Evolutionary conservation across 345 rosid genomes (phyloP).

Genomic region (Erysimum cheiranthoides): DNA sequence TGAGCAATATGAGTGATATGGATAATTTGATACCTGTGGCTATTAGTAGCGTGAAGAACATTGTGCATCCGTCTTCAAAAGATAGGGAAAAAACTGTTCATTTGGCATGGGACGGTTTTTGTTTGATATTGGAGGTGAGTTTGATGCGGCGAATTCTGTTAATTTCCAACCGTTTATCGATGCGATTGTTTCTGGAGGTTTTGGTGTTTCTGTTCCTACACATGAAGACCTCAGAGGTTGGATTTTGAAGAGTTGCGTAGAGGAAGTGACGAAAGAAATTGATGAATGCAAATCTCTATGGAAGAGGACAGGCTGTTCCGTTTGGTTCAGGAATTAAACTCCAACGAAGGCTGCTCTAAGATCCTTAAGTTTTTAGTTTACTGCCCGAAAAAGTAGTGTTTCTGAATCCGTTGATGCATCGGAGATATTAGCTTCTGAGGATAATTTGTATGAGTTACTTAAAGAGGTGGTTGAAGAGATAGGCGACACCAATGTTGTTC

Average conservation of each 20-base stretch:
- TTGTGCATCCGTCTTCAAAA: conserved; percentile 43
- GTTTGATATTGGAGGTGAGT: conserved; percentile 77
- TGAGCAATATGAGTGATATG: conserved; percentile 37
- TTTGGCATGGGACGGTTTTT: conserved; percentile 74
- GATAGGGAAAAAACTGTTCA: conserved; percentile 50
- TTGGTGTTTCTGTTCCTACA: conserved; percentile 56
- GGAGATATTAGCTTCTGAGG: conserved; percentile 54
- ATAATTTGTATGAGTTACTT: conserved; percentile 61
- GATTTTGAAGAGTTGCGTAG: conserved; percentile 73
- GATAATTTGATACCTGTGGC: conserved; percentile 48
- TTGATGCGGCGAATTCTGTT: conserved; percentile 68
- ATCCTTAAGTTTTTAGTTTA: conserved; percentile 64
- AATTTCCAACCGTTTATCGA: conserved; percentile 76
- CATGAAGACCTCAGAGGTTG: conserved; percentile 71
- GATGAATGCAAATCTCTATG: conserved; percentile 52
- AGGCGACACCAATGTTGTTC: conserved; percentile 72
- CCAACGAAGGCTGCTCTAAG: conserved; percentile 49
- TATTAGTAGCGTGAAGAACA: conserved; percentile 48
- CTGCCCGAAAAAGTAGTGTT: conserved; percentile 74
- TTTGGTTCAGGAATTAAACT: conserved; percentile 72
- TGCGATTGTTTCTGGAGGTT: conserved; percentile 63
- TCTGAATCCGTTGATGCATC: conserved; percentile 72
- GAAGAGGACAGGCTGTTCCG: conserved; percentile 79
- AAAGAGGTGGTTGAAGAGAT: conserved; percentile 82
- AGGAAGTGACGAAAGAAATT: conserved; percentile 68